Evolutionary conservation across 2,329 filamentous ascomycete species (phyloP), one percentile per base, ranked within the genome.

Genomic region (Septoria petroselini): DNA sequence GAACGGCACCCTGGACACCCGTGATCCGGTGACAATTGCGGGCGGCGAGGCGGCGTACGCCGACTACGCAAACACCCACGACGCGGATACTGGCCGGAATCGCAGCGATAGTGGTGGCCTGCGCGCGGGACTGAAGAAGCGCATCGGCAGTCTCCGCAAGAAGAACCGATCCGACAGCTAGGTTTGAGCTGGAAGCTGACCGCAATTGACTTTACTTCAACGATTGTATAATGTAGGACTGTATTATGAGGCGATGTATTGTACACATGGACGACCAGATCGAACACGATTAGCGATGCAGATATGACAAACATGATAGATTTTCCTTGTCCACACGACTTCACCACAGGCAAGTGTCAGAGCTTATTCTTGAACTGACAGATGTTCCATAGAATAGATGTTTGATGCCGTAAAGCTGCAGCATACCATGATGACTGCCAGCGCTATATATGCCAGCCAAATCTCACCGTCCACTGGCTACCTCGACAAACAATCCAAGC

Each of bases 141-240:
- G 73, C 18, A 68, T 76, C 39, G 72, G 73, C 38, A 74, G 71
- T 58, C 59, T 76, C 42, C 68, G 72, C 50, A 69, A 67, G 52
- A 68, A 63, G 60, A 61, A 47, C 35, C 17, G 35, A 30, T 34
- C 23, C 4, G 43, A 35, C 18, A 47, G 35, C 3, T 47, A 23
- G 17, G 27, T 38, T 6, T 12, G 12, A 45, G 12, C 15, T 33
- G 11, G 3, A 23, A 18, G 19, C 18, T 27, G 19, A 3, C 5
- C 11, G 11, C 19, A 3, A 21, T 27, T 14, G 19, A n/a, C 6
- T 23, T 27, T 15, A 25, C 43, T 40, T 47, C 35, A 21, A n/a
- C 8, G 31, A 37, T 29, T 47, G 43, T 40, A 47, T 35, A 47
- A n/a, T 47, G 43, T 14, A 47, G 27, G 15, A 38, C 3, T 7